Percentiles rank a stretch among this genome's conserved stretches.
phyloP scores from a whole-genome alignment of 2,329 filamentous ascomycete genomes.

The Xylariaceae sp. region DNA sequence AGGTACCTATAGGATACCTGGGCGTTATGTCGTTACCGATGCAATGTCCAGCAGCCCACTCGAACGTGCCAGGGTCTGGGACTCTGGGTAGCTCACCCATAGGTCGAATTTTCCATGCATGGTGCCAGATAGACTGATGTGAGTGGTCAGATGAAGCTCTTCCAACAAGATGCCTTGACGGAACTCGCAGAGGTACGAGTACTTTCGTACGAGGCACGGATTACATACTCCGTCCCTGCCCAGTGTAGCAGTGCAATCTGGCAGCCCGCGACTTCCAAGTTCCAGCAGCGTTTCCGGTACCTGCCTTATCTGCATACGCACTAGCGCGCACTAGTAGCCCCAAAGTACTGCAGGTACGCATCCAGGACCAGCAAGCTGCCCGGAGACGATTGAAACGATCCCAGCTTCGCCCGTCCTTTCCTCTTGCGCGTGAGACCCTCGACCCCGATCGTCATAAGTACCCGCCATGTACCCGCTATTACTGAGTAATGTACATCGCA shows the following conservation, averaged over 20 bases:
- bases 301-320: not conserved
- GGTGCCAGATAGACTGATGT: too few species aligned
- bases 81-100: not conserved
- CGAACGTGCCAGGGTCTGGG: not conserved
- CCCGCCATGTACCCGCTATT: not conserved
- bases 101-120: too few species aligned
- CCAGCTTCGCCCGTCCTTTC: not conserved
- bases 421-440: too few species aligned
- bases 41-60: not conserved
- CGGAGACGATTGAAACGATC: not conserved
- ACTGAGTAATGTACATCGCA: not conserved
- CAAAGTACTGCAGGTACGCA: not conserved
- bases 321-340: not conserved
- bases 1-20: not conserved
- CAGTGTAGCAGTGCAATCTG: not conserved
- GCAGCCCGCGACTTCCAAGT: not conserved
- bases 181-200: too few species aligned
- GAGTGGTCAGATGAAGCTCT: not conserved
- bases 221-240: not conserved
- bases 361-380: not conserved
- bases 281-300: not conserved
- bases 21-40: not conserved
- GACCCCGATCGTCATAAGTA: not conserved
- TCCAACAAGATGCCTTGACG: not conserved
- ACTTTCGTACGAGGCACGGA: not conserved